Evolutionary conservation across 1,139 yeast species (phyloP).

Genomic region (Torulaspora globosa): DNA sequence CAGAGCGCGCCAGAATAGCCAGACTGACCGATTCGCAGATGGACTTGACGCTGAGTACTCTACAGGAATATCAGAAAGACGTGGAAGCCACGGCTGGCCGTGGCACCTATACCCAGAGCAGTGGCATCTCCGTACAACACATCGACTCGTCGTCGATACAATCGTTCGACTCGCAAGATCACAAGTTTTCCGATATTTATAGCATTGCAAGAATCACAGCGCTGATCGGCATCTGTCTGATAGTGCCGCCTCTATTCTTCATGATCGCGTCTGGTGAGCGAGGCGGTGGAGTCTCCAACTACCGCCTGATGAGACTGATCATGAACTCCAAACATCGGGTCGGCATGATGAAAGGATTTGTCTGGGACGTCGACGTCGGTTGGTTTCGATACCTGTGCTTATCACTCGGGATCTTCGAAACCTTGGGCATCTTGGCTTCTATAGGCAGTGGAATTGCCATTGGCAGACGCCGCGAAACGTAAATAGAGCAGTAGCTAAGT

Average conservation of each 20-base stretch:
- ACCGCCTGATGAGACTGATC: slow-evolving; percentile 23
- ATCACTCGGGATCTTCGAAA: slow-evolving; percentile 24
- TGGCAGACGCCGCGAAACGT: slow-evolving; percentile 22
- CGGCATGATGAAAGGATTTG: slow-evolving; percentile 25
- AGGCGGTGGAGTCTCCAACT: slow-evolving; percentile 23
- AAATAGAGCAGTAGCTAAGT: neutral
- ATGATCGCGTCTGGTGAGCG: slow-evolving; percentile 24
- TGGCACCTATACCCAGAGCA: slow-evolving; percentile 2
- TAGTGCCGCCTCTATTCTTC: slow-evolving; percentile 32
- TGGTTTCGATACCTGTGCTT: slow-evolving; percentile 31
- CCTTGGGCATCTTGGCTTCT: slow-evolving; percentile 30
- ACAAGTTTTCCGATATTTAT: slow-evolving; percentile 19
- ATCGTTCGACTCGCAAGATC: slow-evolving; percentile 17
- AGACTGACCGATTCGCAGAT: slow-evolving; percentile 17
- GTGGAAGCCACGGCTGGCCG: slow-evolving; percentile 15
- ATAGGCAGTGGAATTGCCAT: slow-evolving; percentile 39
- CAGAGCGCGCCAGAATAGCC: slow-evolving; percentile 9
- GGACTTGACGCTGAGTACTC: slow-evolving; percentile 12
- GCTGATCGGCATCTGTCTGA: slow-evolving; percentile 20
- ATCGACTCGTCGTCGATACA: slow-evolving; percentile 23
- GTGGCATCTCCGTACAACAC: slow-evolving; percentile 23
- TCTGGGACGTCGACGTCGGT: slow-evolving; percentile 28
- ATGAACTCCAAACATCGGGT: slow-evolving; percentile 21
- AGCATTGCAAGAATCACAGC: slow-evolving; percentile 22
- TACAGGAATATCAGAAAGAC: slow-evolving; percentile 10